Evolutionary conservation across 192 early-diverging fungal species (phyloP).

Genomic region (Phlyctochytrium arcticum): DNA sequence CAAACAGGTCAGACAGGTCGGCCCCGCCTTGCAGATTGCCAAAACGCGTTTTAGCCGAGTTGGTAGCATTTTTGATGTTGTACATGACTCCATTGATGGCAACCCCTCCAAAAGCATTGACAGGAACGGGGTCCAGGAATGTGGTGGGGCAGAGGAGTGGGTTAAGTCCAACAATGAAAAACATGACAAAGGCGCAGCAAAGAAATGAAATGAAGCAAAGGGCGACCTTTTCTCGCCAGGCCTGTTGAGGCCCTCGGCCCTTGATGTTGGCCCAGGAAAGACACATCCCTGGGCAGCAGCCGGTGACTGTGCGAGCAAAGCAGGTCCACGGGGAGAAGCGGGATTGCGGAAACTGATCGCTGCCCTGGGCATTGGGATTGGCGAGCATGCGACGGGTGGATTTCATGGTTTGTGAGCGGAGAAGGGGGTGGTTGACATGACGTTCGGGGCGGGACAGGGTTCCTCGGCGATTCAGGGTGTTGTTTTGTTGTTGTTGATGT

Average conservation of each 20-base stretch:
- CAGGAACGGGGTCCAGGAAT: not conserved
- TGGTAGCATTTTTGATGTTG: not conserved
- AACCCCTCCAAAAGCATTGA: conserved; percentile 1
- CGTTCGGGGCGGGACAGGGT: not conserved
- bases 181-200: conserved; percentile 27
- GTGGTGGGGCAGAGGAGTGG: conserved; percentile 26
- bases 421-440: not conserved
- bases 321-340: conserved; percentile 18
- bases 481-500: too few species aligned
- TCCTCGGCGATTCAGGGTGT: too few species aligned
- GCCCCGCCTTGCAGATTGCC: not conserved
- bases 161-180: conserved; percentile 34
- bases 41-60: not conserved
- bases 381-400: not conserved
- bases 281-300: conserved; percentile 30
- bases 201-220: conserved; percentile 30
- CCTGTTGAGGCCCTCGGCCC: conserved; percentile 37
- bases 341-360: not conserved
- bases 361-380: not conserved
- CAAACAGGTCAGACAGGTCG: conserved; percentile 19
- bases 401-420: not conserved
- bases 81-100: conserved; percentile 18
- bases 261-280: conserved; percentile 28
- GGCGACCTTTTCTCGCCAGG: conserved; percentile 54
- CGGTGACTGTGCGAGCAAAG: conserved; percentile 36